Evolutionary conservation across 805 yeast species (phyloP).

Genomic region (Yarrowia osloensis): DNA sequence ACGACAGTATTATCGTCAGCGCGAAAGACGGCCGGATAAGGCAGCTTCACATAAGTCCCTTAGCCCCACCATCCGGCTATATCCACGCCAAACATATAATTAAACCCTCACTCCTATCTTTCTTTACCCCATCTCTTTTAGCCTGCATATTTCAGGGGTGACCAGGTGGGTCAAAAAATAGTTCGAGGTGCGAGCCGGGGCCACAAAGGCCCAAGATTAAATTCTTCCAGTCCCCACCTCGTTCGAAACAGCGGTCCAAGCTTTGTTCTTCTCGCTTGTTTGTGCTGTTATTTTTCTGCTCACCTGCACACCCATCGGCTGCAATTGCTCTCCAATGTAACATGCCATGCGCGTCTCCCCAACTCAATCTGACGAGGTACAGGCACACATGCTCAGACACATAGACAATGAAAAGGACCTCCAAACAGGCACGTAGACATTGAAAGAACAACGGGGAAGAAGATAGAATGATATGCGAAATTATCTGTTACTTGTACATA

Average conservation of each 20-base stretch:
- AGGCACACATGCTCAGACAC: not conserved
- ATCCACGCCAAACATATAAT: not conserved
- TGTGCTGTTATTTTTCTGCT: not conserved
- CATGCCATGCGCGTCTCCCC: not conserved
- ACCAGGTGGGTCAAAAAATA: not conserved
- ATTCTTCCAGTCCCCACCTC: no score
- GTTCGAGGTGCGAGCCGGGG: not conserved
- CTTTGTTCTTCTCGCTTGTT: not conserved
- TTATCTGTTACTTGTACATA: conserved; percentile 23
- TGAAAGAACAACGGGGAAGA: not conserved
- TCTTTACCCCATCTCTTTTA: not conserved
- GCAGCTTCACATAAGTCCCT: not conserved
- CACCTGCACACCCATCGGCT: not conserved
- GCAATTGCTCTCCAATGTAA: conserved; percentile 1
- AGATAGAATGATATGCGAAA: not conserved
- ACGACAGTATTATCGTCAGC: not conserved
- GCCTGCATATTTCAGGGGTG: conserved; percentile 13
- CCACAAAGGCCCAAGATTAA: not conserved
- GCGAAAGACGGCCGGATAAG: not conserved
- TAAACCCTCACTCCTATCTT: not conserved
- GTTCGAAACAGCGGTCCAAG: not conserved
- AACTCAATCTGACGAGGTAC: not conserved
- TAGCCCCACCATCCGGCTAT: not conserved
- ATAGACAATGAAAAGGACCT: not conserved
- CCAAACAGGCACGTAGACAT: not conserved